These are phyloP conservation scores for Epichloe sylvatica DNA, from an alignment of 2,329 filamentous ascomycete genomes.

Conservation along the genomic window DNA sequence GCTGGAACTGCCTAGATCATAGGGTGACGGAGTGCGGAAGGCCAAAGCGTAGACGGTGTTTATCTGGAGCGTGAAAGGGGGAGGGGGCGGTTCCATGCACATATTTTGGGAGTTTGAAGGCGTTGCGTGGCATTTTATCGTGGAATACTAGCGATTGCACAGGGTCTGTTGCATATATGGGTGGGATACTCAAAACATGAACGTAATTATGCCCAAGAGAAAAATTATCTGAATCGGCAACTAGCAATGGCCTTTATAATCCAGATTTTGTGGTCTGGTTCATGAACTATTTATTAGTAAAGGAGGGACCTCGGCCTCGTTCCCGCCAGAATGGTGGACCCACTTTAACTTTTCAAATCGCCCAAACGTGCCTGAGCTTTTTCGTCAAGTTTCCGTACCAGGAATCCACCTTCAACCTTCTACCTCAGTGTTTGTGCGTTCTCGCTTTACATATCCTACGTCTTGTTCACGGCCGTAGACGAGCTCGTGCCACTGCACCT, in stretches of 20 bases:
- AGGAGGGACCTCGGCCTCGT: too few relatives aligned
- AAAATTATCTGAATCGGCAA: not conserved
- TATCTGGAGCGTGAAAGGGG: not conserved
- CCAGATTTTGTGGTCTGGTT: too few relatives aligned
- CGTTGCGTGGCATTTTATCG: not conserved
- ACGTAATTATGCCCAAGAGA: too few relatives aligned
- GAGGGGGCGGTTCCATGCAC: not conserved
- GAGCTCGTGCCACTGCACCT: not conserved
- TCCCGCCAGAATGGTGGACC: not conserved
- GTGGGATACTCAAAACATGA: too few relatives aligned
- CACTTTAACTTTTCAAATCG: not conserved
- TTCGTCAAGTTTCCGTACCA: not conserved
- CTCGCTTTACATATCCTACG: not conserved
- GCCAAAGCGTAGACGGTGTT: not conserved
- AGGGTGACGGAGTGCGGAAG: not conserved
- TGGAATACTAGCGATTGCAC: not conserved
- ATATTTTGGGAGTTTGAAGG: slow-evolving; percentile 1
- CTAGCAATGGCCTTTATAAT: too few relatives aligned
- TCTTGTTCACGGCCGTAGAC: too few relatives aligned
- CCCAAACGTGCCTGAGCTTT: not conserved
- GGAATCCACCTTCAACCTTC: not conserved
- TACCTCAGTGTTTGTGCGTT: not conserved
- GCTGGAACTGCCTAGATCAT: slow-evolving; percentile 38
- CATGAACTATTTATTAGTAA: too few relatives aligned
- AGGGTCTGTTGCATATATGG: not conserved